A percentile compares a stretch with the other conserved stretches of the same genome.
These are phyloP conservation scores for Daedaleopsis nitida DNA, from an alignment of 768 basidiomycete species.

Conservation along the genomic window DNA sequence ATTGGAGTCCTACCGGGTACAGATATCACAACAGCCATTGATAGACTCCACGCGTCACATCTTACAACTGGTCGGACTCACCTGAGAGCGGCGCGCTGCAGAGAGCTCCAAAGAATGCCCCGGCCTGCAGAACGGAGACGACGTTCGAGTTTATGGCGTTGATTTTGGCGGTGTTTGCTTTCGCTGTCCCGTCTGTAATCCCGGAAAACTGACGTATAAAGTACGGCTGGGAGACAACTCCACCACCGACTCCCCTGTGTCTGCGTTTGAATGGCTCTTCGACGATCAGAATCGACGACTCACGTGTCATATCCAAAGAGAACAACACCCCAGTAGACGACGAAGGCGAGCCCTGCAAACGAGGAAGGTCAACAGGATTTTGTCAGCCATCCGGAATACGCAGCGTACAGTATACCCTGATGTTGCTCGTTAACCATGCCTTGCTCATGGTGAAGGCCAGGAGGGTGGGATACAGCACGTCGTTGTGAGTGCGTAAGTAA, in stretches of 20 bases:
- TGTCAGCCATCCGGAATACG: no score
- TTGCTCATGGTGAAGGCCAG: no score
- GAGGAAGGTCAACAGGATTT: no score
- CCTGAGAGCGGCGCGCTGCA: slow-evolving; percentile 69
- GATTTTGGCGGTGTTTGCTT: slow-evolving; percentile 35
- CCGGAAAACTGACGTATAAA: slow-evolving; percentile 61
- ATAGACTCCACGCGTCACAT: slow-evolving; percentile 1
- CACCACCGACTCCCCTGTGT: slow-evolving; percentile 56
- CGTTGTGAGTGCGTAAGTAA: no score
- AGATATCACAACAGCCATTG: neutral
- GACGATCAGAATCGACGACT: slow-evolving; percentile 24
- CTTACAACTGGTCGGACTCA: slow-evolving; percentile 30
- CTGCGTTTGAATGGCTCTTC: no score
- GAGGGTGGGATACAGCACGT: no score
- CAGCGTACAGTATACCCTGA: no score
- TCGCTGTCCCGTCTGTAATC: slow-evolving; percentile 46
- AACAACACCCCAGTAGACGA: slow-evolving; percentile 74
- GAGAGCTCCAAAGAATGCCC: slow-evolving; percentile 85
- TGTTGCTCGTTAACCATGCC: no score
- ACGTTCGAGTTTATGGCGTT: slow-evolving; percentile 73
- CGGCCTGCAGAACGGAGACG: slow-evolving; percentile 84
- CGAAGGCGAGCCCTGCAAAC: slow-evolving; percentile 61
- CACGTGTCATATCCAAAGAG: slow-evolving; percentile 82
- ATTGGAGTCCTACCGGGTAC: no score
- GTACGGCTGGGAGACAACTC: slow-evolving; percentile 61